A percentile compares a stretch with the other conserved stretches of the same genome.
These are phyloP conservation scores for Macrotyloma uniflorum DNA, from an alignment of 306 rosid genomes.

Conservation along the genomic window DNA sequence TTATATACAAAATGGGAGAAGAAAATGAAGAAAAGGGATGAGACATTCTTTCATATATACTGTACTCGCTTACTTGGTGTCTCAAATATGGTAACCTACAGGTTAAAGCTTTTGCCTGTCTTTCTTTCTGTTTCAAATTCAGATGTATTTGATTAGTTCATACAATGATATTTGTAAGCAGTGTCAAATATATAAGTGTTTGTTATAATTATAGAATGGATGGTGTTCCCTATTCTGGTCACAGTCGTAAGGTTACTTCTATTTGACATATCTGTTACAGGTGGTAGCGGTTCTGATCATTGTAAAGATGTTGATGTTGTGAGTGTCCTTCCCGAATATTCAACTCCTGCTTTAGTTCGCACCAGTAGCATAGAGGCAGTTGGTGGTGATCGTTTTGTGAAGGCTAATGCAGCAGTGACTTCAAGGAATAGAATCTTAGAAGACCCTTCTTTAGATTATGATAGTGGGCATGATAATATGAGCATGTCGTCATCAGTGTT, in stretches of 20 bases:
- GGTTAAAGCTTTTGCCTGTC: not conserved
- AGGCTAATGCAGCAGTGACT: slow-evolving; percentile 45
- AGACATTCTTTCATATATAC: not conserved
- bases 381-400: slow-evolving; percentile 49
- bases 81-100: not conserved
- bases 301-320: slow-evolving; percentile 91
- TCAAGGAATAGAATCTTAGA: slow-evolving; percentile 61
- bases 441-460: slow-evolving; percentile 67
- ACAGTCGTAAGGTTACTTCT: slow-evolving; percentile 16
- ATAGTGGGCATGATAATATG: slow-evolving; percentile 57
- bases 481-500: slow-evolving; percentile 62
- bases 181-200: not conserved
- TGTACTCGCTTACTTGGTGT: not conserved
- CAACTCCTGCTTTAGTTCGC: slow-evolving; percentile 49
- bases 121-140: not conserved
- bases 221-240: slow-evolving; percentile 19
- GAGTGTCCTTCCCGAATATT: slow-evolving; percentile 74
- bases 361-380: slow-evolving; percentile 50
- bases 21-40: not conserved
- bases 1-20: not conserved
- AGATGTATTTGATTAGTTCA: slow-evolving; percentile 18
- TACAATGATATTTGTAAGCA: not conserved
- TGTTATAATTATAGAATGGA: not conserved
- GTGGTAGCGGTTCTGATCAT: slow-evolving; percentile 66
- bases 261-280: slow-evolving; percentile 47